Evolutionary conservation across 495 filamentous ascomycete species (phyloP), one percentile per base, ranked within the genome.

Genomic region (Lepidopterella palustris): DNA sequence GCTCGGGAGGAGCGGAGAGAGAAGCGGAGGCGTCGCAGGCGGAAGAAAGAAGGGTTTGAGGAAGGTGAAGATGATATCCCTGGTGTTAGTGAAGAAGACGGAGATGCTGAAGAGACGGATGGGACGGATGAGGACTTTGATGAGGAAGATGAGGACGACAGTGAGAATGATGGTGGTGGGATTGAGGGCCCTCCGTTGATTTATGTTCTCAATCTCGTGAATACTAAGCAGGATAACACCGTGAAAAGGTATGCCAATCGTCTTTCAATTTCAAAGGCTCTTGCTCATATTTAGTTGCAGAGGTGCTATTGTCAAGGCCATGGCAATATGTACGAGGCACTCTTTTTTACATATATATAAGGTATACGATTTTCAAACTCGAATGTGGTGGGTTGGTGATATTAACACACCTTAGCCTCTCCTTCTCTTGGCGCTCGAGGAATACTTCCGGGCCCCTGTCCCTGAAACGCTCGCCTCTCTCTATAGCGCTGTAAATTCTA

Each of bases 261-360:
- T 1, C 21, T 5, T 45, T 32, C n/a, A 3, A 5, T 57, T 26
- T 29, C 48, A 60, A n/a, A 47, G 18, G 59, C 15, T 15, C 24
- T 28, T 60, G 29, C 53, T 57, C 26, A 53, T 66, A 27, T 70
- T 45, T n/a, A 57, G 50, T 45, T 64, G 29, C 57, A 88, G 92
- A 80, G 93, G 93, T 56, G 95, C 93, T 1, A 84, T 96, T 27
- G 92, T 97, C 27, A 98, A 97, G 74, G 91, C 93, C 1, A 98
- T 98, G 93, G 93, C 93, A n/a, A 97, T 98, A 63, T 98, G 93
- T 75, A 98, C 93, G 4, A 79, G 92, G 48, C 93, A 98, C 76
- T 91, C 93, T n/a, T 98, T 98, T 70, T 79, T 98, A 53, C 92
- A 98, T 72, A 97, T 98, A 57, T 98, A 97, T 74, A 98, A 97